A percentile compares a stretch with the other conserved stretches of the same genome.
Conservation (phyloP, 75 land plant species). For the Pseudotsuga menziesii region DNA sequence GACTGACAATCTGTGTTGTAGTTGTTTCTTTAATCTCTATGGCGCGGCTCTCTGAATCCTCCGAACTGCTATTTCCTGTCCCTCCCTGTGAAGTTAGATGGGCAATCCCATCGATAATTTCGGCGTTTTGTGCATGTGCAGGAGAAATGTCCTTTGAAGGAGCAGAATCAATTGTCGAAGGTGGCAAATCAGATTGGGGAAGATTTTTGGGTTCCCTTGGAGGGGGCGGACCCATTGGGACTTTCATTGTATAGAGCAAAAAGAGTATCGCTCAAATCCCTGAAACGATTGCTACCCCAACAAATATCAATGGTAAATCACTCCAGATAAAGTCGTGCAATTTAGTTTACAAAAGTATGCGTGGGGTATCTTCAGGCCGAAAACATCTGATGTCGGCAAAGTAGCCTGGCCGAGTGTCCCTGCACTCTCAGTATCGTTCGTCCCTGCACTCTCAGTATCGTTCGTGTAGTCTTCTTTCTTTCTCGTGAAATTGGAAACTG, state of each 20-base stretch:
- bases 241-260: conserved; percentile 6
- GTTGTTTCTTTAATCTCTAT: not conserved
- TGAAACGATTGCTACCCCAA: too few species aligned
- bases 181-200: not conserved
- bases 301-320: too few species aligned
- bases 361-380: too few species aligned
- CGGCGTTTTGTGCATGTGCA: not conserved
- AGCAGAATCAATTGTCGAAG: not conserved
- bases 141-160: not conserved
- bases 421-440: too few species aligned
- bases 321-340: too few species aligned
- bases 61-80: not conserved
- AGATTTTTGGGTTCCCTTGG: not conserved
- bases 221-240: conserved; percentile 17
- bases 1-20: not conserved
- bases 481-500: too few species aligned
- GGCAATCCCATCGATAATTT: not conserved
- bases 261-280: too few species aligned
- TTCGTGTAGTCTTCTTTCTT: too few species aligned
- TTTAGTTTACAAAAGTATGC: too few species aligned
- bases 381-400: too few species aligned
- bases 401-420: too few species aligned
- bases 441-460: too few species aligned
- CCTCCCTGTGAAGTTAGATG: not conserved
- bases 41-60: not conserved